Conservation (phyloP, 805 yeast species). For the Candida coquimbonensis region DNA sequence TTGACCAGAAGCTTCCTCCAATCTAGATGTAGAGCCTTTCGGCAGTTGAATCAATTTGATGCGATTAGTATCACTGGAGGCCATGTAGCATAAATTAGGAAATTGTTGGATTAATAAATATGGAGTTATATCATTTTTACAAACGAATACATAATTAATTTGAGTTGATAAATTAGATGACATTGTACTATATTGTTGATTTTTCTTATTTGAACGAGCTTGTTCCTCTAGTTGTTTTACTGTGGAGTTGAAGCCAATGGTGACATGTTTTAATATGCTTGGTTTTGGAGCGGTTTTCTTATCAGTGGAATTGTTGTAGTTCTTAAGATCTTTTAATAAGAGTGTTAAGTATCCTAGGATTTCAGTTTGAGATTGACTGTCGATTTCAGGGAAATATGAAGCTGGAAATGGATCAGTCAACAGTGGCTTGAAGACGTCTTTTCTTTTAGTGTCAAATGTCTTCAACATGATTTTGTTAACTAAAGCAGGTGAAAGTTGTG, state of each 20-base stretch:
- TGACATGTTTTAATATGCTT: conserved; percentile 16
- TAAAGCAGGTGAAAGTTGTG: too few relatives aligned
- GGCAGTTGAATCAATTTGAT: conserved; percentile 61
- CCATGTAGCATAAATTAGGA: conserved; percentile 47
- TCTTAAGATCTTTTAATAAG: conserved; percentile 29
- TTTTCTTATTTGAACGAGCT: conserved; percentile 14
- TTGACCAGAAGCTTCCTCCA: conserved; percentile 27
- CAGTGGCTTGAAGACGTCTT: conserved; percentile 57
- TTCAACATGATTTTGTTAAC: conserved; percentile 17
- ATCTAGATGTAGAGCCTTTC: conserved; percentile 24
- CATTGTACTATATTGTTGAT: conserved; percentile 1
- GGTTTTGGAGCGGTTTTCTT: conserved; percentile 9
- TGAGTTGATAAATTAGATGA: too few relatives aligned
- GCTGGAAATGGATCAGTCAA: conserved; percentile 57
- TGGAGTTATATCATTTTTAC: conserved; percentile 50
- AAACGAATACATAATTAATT: conserved; percentile 42
- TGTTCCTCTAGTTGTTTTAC: conserved; percentile 40
- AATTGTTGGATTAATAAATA: conserved; percentile 45
- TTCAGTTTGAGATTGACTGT: conserved; percentile 30
- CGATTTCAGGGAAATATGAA: conserved; percentile 36
- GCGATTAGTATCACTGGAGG: conserved; percentile 23
- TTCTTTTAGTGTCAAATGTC: conserved; percentile 40
- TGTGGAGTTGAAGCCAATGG: conserved; percentile 51
- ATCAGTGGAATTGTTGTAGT: conserved; percentile 17
- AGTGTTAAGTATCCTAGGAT: conserved; percentile 31